Base-by-base conservation (phyloP, 23 red algal species). In the Gracilaria vermiculophylla region DNA sequence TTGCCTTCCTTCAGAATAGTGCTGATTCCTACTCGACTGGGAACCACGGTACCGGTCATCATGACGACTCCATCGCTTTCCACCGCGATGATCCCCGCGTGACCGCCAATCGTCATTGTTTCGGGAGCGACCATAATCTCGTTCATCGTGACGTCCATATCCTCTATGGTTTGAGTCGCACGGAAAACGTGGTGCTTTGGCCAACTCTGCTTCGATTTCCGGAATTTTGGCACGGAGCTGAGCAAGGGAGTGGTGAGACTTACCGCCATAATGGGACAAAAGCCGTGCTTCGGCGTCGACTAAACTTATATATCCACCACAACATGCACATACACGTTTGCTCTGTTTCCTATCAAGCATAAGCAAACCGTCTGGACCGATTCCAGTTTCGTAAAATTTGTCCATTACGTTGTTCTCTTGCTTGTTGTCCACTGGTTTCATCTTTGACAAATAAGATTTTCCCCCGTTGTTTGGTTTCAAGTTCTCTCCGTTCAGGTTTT, bases 291-390 rank as follows among this genome's bases (percentile, higher is more conserved):
- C 87, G 7, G 87, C 87, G 45, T 91, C 87, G 10, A 81, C 74
- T 27, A 91, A 48, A 39, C 87, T 91, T 20, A 91, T 81, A 31
- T 76, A 81, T 5, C 87, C 87, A 23, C 87, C 87, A 51, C 87
- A 91, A 67, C 76, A 81, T 19, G 75, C 87, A 73, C 87, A 91
- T 1, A 91, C 87, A 48, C 87, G 87, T 57, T 73, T 65, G 69
- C 69, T 88, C 43, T 91, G 87, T 51, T 91, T 91, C 19, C 76
- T 48, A 15, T 80, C 75, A 41, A 80, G 75, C 87, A 91, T 81
- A 0, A 81, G 60, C 58, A 91, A 60, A n/a, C 87, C 87, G 60
- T 81, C 87, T 16, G 87, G 87, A 53, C 87, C 87, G 34, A 24
- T 37, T 39, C 87, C 87, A 35, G 37, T 31, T 60, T 91, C 69